Evolutionary conservation across 2,329 filamentous ascomycete species (phyloP), one percentile per base, ranked within the genome.

Genomic region (Aspergillus floridensis): DNA sequence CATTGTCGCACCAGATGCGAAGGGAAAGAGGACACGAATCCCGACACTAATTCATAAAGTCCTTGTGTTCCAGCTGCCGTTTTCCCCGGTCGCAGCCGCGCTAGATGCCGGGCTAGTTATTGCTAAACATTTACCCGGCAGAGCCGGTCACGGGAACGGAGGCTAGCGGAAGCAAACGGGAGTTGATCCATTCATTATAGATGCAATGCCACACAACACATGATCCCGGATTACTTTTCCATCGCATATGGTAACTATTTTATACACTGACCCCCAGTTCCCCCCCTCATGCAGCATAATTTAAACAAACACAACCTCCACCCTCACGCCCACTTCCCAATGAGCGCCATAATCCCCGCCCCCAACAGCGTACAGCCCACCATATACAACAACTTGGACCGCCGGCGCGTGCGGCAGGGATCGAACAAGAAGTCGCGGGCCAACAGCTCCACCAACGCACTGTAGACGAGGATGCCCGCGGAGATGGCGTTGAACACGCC

Each of bases 311-410:
- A 16, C 32, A 10, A 3, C 26, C 7, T 7, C 14, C 38, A n/a
- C 16, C 8, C n/a, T 32, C 22, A 80, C 26, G 80, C 80, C 80
- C 80, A 82, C 63, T 82, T 82, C 5, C 80, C 80, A 11, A 82
- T 67, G 60, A 82, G 59, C 10, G 80, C 79, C 80, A 82, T 82
- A n/a, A 81, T 49, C 1, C 70, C 76, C 4, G 75, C 70, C 5
- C 80, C 80, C 32, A 81, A 47, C 21, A 78, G 68, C 55, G 69
- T 47, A 44, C 72, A 78, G 3, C 69, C 57, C 46, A 81, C 58
- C 77, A 80, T 81, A 53, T 79, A 81, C 0, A 72, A 54, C 61
- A 81, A 58, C 12, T 76, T 31, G 2, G 53, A 55, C n/a, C 53
- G 41, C 11, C 41, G 53, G 11, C 53, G 53, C 19, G 53, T 55